Conservation (phyloP, 129 eudicot genomes). For the Glebionis coronaria region DNA sequence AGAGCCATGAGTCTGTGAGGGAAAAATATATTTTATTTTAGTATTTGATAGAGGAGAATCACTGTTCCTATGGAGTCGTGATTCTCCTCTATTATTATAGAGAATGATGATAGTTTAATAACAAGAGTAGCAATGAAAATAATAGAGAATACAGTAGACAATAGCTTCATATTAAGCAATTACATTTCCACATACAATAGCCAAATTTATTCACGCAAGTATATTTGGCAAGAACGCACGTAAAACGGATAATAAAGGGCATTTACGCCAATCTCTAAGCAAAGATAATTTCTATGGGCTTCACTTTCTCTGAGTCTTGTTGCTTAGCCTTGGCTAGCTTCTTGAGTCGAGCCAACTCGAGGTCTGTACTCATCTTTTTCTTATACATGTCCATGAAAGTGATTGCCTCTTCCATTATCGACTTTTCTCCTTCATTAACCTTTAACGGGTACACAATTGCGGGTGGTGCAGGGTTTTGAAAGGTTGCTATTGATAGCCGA, state of each 20-base stretch:
- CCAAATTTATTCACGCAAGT: neutral
- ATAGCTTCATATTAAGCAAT: neutral
- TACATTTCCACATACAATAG: neutral
- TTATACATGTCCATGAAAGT: slow-evolving; percentile 79
- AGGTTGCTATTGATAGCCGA: slow-evolving; percentile 79
- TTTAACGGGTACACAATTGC: slow-evolving; percentile 77
- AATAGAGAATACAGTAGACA: too few relatives aligned
- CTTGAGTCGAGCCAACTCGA: slow-evolving; percentile 68
- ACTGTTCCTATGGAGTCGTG: too few relatives aligned
- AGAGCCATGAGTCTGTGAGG: too few relatives aligned
- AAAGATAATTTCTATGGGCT: slow-evolving; percentile 36
- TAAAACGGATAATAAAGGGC: neutral
- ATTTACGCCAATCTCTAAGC: slow-evolving; percentile 23
- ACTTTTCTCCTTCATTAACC: slow-evolving; percentile 70
- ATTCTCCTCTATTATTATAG: too few relatives aligned
- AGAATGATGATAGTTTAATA: too few relatives aligned
- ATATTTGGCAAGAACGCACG: neutral
- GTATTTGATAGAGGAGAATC: too few relatives aligned
- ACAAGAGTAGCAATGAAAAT: too few relatives aligned
- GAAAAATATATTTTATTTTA: too few relatives aligned
- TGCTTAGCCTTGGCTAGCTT: slow-evolving; percentile 55
- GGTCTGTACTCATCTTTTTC: slow-evolving; percentile 73
- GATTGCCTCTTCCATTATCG: slow-evolving; percentile 59
- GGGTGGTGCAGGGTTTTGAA: slow-evolving; percentile 85
- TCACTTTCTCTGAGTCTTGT: slow-evolving; percentile 33